Conservation (phyloP, 2,329 filamentous ascomycete species). For the Calcarisporium arbuscula region DNA sequence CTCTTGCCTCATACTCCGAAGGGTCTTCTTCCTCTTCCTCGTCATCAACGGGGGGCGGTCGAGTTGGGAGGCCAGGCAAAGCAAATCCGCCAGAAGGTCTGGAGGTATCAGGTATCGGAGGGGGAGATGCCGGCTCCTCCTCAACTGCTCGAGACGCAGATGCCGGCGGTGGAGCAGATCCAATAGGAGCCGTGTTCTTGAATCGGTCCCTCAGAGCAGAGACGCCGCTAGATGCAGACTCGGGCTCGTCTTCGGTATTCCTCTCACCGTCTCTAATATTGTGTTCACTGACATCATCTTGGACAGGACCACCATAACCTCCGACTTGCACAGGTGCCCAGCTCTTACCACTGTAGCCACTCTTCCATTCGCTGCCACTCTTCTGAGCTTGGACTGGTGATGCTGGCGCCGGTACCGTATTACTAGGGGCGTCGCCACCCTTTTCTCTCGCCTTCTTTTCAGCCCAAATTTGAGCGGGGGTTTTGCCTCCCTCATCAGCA, state of each 20-base stretch:
- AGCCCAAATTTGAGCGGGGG: conserved; percentile 92
- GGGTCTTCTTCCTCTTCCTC: conserved; percentile 51
- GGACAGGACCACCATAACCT: conserved; percentile 55
- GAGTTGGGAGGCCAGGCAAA: conserved; percentile 67
- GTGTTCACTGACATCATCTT: conserved; percentile 42
- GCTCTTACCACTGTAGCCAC: conserved; percentile 80
- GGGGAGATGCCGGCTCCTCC: conserved; percentile 44
- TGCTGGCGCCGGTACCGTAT: conserved; percentile 35
- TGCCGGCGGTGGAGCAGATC: conserved; percentile 36
- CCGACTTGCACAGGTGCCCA: conserved; percentile 77
- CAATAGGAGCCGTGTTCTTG: conserved; percentile 67
- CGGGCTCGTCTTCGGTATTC: conserved; percentile 42
- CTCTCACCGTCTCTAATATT: conserved; percentile 51
- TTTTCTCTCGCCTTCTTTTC: conserved; percentile 89
- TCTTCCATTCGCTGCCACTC: conserved; percentile 81
- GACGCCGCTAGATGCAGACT: conserved; percentile 57
- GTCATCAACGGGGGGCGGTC: conserved; percentile 50
- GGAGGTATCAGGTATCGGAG: conserved; percentile 48
- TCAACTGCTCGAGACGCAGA: conserved; percentile 27
- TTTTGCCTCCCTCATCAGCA: conserved; percentile 91
- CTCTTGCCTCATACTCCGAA: conserved; percentile 25
- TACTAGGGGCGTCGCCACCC: conserved; percentile 38
- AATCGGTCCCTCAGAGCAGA: conserved; percentile 76
- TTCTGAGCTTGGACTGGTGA: conserved; percentile 58
- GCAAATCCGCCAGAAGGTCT: conserved; percentile 72